Evolutionary conservation across 768 basidiomycete genomes (phyloP).

Genomic region (Porpolomopsis calyptriformis): DNA sequence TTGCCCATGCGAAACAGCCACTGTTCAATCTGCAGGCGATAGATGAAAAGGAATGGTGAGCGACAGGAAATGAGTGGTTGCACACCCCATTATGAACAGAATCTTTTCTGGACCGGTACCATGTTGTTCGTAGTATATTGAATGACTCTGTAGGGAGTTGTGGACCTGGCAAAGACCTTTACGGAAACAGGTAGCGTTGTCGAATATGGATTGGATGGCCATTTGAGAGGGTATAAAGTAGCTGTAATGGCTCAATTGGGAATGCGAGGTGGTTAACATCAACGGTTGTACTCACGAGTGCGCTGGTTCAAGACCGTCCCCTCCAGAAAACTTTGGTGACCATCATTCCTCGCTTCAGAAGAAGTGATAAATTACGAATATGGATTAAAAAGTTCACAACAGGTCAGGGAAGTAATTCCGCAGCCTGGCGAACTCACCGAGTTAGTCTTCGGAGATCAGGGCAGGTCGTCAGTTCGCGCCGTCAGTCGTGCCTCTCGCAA

Average conservation of each 20-base stretch:
- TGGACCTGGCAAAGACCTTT: conserved; percentile 74
- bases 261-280: conserved; percentile 56
- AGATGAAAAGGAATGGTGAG: not conserved
- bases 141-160: conserved; percentile 50
- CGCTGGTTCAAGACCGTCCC: conserved; percentile 91
- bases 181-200: conserved; percentile 47
- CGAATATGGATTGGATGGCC: conserved; percentile 33
- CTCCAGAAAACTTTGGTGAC: conserved; percentile 92
- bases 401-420: conserved; percentile 90
- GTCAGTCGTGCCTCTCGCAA: conserved; percentile 64
- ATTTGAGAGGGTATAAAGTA: conserved; percentile 30
- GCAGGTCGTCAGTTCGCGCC: conserved; percentile 74
- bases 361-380: conserved; percentile 42
- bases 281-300: conserved; percentile 57
- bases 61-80: conserved; percentile 1
- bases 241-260: conserved; percentile 78
- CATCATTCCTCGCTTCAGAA: conserved; percentile 58
- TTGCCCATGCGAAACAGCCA: conserved; percentile 50
- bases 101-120: conserved; percentile 56
- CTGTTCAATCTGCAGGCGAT: conserved; percentile 40
- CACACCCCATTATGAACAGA: conserved; percentile 67
- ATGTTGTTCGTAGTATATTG: conserved; percentile 73
- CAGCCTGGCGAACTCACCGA: conserved; percentile 79
- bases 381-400: conserved; percentile 81
- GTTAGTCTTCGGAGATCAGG: conserved; percentile 91